Conservation (phyloP, 2,329 filamentous ascomycete genomes). For the Trichoderma asperellum region DNA sequence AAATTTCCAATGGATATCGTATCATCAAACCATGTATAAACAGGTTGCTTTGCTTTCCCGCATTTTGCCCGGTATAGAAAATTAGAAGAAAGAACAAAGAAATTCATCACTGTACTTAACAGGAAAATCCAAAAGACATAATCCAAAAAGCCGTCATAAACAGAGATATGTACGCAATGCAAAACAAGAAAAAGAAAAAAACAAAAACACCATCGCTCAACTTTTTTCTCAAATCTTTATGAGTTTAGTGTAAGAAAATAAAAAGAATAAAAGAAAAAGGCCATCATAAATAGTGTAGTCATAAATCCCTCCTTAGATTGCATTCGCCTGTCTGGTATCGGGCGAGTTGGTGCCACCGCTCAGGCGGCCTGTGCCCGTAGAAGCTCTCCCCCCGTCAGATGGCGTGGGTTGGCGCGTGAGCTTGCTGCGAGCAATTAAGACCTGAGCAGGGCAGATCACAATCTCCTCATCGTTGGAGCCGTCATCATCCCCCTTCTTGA, state of each 20-base stretch:
- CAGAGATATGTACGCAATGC: constrained; percentile 22
- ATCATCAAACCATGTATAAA: constrained; percentile 27
- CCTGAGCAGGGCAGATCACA: constrained; percentile 92
- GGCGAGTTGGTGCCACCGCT: constrained; percentile 38
- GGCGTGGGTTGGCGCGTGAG: constrained; percentile 48
- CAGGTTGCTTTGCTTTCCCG: constrained; percentile 23
- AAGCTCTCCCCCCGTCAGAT: constrained; percentile 55
- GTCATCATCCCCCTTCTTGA: constrained; percentile 90
- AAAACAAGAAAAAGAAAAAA: constrained; percentile 24
- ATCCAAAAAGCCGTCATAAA: constrained; percentile 28
- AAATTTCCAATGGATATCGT: constrained; percentile 22
- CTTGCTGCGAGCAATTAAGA: constrained; percentile 70
- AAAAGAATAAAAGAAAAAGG: constrained; percentile 26
- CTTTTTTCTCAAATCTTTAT: constrained; percentile 24
- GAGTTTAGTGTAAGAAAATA: neutral
- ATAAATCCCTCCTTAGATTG: constrained; percentile 29
- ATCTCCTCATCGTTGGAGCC: constrained; percentile 92
- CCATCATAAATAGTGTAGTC: constrained; percentile 35
- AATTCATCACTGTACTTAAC: constrained; percentile 24
- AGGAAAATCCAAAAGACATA: constrained; percentile 26
- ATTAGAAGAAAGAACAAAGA: constrained; percentile 23
- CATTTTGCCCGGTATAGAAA: constrained; percentile 10
- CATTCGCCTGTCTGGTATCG: constrained; percentile 32
- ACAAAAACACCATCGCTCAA: constrained; percentile 15
- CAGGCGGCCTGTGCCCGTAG: constrained; percentile 45